Base-by-base conservation (phyloP, 2,329 filamentous ascomycete genomes). In the Aspergillus sp. region DNA sequence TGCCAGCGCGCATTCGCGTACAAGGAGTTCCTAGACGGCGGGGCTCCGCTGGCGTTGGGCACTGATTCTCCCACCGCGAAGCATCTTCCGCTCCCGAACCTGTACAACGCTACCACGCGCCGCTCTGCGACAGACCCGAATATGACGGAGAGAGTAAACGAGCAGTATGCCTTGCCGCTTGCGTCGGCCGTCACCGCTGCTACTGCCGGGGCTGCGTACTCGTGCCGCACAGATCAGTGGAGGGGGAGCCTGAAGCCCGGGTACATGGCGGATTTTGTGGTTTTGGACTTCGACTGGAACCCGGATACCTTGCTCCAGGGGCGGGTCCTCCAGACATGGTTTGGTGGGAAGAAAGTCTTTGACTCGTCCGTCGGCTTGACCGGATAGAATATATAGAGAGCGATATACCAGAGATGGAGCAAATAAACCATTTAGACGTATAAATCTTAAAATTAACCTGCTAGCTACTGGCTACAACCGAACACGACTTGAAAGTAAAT, bases 1-100 rank as follows among this genome's bases (percentile, higher is more conserved):
- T 57, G 67, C 35, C 57, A 59, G 38, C 59, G 67, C 4, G 67
- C 67, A 3, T 71, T 71, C 43, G 67, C 68, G 7, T 71, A 71
- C 43, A 59, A 58, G 6, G 67, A 70, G 6, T 69, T 71, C 42
- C 32, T 55, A 7, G 61, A 65, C n/a, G 57, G 60, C 4, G 67
- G 66, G 2, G 66, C 66, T 0, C 43, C 45, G 4, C 40, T 71
- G 5, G 65, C 67, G 0, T 57, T 71, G 28, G 68, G 68, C 0
- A 64, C 64, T 1, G 68, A 71, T 43, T 57, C 65, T 0, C 68
- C 67, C 0, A 71, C 68, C 2, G 68, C 68, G 1, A 60, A 60
- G 1, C 61, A 67, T 36, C 47, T 55, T 5, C 61, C 66, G 8
- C 47, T 70, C 24, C 56, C 55, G 2, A 71, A 71, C 41, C 37